Percentiles rank a stretch among this genome's conserved stretches.
phyloP scores from a whole-genome alignment of 192 early-diverging fungal species.

The Coemansia sp. region DNA sequence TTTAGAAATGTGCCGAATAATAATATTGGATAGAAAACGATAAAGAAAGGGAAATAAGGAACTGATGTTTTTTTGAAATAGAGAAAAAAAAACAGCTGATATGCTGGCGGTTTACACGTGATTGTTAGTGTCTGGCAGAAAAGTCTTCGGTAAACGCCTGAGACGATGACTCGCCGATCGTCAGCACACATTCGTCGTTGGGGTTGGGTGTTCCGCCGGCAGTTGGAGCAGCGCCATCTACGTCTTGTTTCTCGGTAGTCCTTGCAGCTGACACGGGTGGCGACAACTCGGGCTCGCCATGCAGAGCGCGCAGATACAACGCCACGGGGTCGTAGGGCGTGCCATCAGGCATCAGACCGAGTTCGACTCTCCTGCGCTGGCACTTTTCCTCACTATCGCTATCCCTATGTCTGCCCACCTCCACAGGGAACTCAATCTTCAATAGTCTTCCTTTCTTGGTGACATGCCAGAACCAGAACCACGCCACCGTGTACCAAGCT shows the following conservation, averaged over 20 bases:
- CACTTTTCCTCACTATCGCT: constrained; percentile 34
- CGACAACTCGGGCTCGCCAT: constrained; percentile 14
- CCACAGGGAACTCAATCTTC: constrained; percentile 55
- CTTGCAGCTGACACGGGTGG: constrained; percentile 11
- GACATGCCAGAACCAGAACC: constrained; percentile 60
- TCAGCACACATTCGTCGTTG: constrained; percentile 9
- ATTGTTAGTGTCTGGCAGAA: constrained; percentile 9
- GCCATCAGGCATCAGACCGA: constrained; percentile 46
- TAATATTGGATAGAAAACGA: background rate
- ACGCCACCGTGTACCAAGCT: constrained; percentile 58
- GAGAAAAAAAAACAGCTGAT: constrained; percentile 7
- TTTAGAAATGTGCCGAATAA: background rate
- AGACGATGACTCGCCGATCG: constrained; percentile 8
- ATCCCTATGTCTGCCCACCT: constrained; percentile 50
- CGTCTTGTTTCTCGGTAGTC: background rate
- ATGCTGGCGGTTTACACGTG: constrained; percentile 1
- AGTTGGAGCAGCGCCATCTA: background rate
- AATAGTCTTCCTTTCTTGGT: constrained; percentile 52
- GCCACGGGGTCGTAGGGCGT: constrained; percentile 52
- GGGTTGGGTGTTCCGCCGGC: background rate
- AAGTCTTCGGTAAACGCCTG: constrained; percentile 5
- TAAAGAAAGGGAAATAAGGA: background rate
- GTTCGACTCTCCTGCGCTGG: constrained; percentile 38
- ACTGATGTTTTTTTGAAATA: background rate
- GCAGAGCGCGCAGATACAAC: constrained; percentile 34